phyloP scores from a whole-genome alignment of 2,329 filamentous ascomycete genomes.

The Fragosphaeria purpurea region DNA sequence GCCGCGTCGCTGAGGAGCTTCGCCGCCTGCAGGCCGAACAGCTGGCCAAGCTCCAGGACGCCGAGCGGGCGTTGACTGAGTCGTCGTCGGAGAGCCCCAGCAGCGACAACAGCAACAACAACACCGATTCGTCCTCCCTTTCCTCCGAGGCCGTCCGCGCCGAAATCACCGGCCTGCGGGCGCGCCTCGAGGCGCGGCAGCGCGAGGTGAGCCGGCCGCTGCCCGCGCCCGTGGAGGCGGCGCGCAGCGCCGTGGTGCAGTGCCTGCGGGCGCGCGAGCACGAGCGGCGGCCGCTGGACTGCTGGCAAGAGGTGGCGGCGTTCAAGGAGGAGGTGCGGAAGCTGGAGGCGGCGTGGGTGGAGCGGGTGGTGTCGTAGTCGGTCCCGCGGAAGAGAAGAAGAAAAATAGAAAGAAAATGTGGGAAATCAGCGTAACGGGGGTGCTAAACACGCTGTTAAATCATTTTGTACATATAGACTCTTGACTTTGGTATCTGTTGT shows the following conservation, averaged over 20 bases:
- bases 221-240: conserved; percentile 62
- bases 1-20: conserved; percentile 77
- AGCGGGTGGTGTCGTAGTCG: conserved; percentile 56
- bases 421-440: not conserved
- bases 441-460: no score
- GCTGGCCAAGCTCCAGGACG: conserved; percentile 53
- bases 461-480: conserved; percentile 3
- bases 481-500: not conserved
- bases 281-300: conserved; percentile 82
- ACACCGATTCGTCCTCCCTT: not conserved
- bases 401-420: not conserved
- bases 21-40: conserved; percentile 66
- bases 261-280: conserved; percentile 79
- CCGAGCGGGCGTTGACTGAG: conserved; percentile 20
- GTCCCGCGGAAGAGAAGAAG: not conserved
- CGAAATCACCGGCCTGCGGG: conserved; percentile 48
- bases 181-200: conserved; percentile 52
- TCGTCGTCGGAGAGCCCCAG: not conserved
- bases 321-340: conserved; percentile 85
- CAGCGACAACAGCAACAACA: not conserved
- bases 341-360: conserved; percentile 80
- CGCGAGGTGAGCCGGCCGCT: conserved; percentile 53
- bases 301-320: conserved; percentile 83
- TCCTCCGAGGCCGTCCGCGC: conserved; percentile 36
- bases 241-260: conserved; percentile 64